phyloP scores from a whole-genome alignment of 2,329 filamentous ascomycete species.

The Dactylonectria macrodidyma region DNA sequence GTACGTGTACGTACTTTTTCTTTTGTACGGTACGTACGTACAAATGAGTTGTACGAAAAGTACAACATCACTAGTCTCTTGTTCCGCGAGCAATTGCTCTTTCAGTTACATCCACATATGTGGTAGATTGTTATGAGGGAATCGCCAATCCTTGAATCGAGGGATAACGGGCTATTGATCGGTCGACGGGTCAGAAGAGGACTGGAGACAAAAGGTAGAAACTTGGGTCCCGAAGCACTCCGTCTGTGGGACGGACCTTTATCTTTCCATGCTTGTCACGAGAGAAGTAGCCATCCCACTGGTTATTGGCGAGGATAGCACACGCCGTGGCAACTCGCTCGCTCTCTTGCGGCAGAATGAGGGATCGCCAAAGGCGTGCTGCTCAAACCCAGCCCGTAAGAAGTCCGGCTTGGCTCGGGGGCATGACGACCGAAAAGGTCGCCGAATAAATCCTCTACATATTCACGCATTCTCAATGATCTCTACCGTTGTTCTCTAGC shows the following conservation, averaged over 20 bases:
- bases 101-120: not conserved
- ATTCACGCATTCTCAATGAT: too few relatives aligned
- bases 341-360: not conserved
- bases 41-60: too few relatives aligned
- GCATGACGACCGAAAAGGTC: too few relatives aligned
- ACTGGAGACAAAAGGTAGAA: not conserved
- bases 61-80: too few relatives aligned
- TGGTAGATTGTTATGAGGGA: not conserved
- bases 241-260: not conserved
- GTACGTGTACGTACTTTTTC: too few relatives aligned
- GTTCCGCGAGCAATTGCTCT: not conserved
- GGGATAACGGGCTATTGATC: slow-evolving; percentile 1
- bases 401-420: too few relatives aligned
- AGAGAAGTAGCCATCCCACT: slow-evolving; percentile 8
- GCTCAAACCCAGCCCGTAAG: too few relatives aligned
- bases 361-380: not conserved
- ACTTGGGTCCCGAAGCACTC: not conserved
- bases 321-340: not conserved
- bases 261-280: not conserved
- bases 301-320: not conserved
- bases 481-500: too few relatives aligned
- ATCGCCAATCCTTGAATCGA: not conserved
- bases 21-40: too few relatives aligned
- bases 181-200: not conserved
- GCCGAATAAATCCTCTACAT: too few relatives aligned